These are phyloP conservation scores for Suillus cothurnatus DNA, from an alignment of 768 basidiomycete species.

Conservation along the genomic window DNA sequence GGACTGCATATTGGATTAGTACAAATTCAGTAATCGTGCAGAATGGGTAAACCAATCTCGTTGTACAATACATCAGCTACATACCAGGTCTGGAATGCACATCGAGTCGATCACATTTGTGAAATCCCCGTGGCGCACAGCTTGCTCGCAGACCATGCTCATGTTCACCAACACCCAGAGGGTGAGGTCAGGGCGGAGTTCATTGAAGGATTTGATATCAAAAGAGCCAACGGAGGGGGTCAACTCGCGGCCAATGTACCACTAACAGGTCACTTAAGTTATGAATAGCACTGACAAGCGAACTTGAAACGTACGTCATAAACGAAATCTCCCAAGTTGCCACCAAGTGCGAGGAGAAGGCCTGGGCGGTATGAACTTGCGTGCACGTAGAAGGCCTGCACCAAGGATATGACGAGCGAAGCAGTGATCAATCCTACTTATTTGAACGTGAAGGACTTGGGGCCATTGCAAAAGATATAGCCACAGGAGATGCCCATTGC, in stretches of 20 bases:
- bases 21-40: neutral
- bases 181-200: slow-evolving; percentile 61
- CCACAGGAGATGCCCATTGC: slow-evolving; percentile 74
- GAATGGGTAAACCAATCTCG: slow-evolving; percentile 57
- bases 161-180: slow-evolving; percentile 93
- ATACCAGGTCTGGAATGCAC: slow-evolving; percentile 89
- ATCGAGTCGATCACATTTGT: slow-evolving; percentile 81
- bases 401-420: slow-evolving; percentile 71
- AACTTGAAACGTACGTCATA: slow-evolving; percentile 74
- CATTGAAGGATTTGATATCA: slow-evolving; percentile 65
- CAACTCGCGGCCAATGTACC: slow-evolving; percentile 91
- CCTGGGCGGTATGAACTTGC: slow-evolving; percentile 65
- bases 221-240: slow-evolving; percentile 84
- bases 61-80: slow-evolving; percentile 87
- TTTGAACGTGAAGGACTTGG: slow-evolving; percentile 84
- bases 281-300: neutral
- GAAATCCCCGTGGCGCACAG: slow-evolving; percentile 68
- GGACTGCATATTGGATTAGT: slow-evolving; percentile 46
- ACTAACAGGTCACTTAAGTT: slow-evolving; percentile 46
- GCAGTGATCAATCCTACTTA: slow-evolving; percentile 91
- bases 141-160: slow-evolving; percentile 90
- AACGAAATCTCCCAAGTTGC: slow-evolving; percentile 82
- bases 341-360: slow-evolving; percentile 86
- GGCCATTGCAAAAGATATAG: slow-evolving; percentile 71
- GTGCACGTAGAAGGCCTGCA: slow-evolving; percentile 77